Conservation (phyloP, 257 asterid species). For the Solanum megistacrolobum region DNA sequence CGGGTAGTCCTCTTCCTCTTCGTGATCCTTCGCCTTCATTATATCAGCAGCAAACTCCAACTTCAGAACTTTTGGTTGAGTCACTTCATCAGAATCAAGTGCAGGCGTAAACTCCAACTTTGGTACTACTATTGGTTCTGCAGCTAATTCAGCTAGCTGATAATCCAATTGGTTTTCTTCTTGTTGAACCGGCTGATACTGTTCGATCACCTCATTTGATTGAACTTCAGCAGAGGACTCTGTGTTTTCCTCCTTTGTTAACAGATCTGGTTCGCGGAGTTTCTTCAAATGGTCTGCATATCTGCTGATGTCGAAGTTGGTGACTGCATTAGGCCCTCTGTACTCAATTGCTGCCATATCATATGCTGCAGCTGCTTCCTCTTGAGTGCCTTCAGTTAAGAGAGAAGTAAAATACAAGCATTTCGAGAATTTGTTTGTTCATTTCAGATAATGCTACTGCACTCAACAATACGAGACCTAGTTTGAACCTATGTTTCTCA, state of each 20-base stretch:
- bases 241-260: conserved; percentile 1
- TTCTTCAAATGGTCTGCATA: conserved; percentile 43
- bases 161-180: conserved; percentile 7
- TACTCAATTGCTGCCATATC: conserved; percentile 79
- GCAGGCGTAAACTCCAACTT: neutral
- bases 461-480: neutral
- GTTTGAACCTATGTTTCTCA: neutral
- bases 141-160: neutral
- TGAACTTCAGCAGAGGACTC: conserved; percentile 1
- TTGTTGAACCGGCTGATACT: neutral
- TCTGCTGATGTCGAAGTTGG: conserved; percentile 71
- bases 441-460: neutral
- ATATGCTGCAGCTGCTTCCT: conserved; percentile 88
- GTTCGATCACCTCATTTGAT: conserved; percentile 6
- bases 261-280: neutral
- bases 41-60: neutral
- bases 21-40: conserved; percentile 25
- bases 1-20: conserved; percentile 41
- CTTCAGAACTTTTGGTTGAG: conserved; percentile 11
- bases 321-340: conserved; percentile 71
- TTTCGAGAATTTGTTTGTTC: neutral
- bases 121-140: neutral
- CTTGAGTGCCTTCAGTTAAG: conserved; percentile 46
- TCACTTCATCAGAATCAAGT: neutral
- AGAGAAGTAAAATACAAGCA: neutral